Evolutionary conservation across 805 yeast genomes (phyloP).

Genomic region (Diddensiella santjacobensis): DNA sequence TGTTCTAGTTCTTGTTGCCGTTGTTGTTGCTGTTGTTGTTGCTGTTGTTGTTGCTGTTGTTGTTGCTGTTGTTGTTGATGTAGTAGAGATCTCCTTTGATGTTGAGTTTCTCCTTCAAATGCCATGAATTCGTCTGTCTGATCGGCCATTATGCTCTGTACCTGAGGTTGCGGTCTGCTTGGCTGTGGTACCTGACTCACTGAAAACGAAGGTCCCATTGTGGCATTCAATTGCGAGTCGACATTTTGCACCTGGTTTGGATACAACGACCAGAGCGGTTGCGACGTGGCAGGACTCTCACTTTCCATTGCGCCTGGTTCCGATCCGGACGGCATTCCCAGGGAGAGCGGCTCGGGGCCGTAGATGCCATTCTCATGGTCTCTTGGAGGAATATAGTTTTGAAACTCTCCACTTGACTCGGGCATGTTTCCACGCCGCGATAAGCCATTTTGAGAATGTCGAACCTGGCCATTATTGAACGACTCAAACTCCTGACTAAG

Average conservation of each 20-base stretch:
- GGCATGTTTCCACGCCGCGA: background rate
- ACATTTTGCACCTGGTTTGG: conserved; percentile 5
- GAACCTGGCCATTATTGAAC: background rate
- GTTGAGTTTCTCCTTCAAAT: conserved; percentile 18
- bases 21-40: conserved; percentile 18
- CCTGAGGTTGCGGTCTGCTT: background rate
- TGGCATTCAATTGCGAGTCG: background rate
- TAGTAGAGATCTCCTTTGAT: conserved; percentile 15
- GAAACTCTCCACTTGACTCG: background rate
- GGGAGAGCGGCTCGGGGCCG: background rate
- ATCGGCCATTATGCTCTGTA: background rate
- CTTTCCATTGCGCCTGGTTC: background rate
- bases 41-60: conserved; percentile 11
- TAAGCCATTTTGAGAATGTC: background rate
- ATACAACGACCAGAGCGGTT: conserved; percentile 22
- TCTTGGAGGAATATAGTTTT: background rate
- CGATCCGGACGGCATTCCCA: background rate
- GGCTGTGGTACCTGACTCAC: conserved; percentile 1
- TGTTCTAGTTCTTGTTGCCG: no score
- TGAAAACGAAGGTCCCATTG: background rate
- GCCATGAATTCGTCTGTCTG: conserved; percentile 10
- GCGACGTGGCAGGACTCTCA: conserved; percentile 10
- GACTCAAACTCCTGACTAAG: conserved; percentile 7
- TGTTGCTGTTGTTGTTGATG: conserved; percentile 14
- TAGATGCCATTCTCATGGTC: background rate